These are phyloP conservation scores for Saxophila tyrrhenica DNA, from an alignment of 495 filamentous ascomycete species.

Conservation along the genomic window DNA sequence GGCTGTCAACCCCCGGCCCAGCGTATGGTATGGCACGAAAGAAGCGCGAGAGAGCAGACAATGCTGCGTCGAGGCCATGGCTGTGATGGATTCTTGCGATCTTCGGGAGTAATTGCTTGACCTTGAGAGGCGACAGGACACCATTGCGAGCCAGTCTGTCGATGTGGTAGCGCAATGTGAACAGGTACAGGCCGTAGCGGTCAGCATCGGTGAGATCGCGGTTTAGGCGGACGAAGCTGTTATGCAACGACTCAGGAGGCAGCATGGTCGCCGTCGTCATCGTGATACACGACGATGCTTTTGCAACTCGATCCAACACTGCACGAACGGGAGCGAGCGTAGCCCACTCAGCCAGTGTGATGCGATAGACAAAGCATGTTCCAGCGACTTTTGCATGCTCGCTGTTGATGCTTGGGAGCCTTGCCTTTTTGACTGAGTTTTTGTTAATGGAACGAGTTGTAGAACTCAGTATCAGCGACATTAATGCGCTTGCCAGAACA, in stretches of 20 bases:
- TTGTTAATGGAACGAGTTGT: not conserved
- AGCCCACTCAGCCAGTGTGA: conserved; percentile 7
- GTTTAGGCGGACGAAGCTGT: conserved; percentile 18
- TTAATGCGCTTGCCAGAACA: not conserved
- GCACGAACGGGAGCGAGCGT: not conserved
- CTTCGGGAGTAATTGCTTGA: conserved; percentile 31
- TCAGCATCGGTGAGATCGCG: conserved; percentile 10
- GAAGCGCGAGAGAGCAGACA: conserved; percentile 28
- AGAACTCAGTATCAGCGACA: not conserved
- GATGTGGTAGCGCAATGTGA: conserved; percentile 37
- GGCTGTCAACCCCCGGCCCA: conserved; percentile 36
- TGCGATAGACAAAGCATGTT: conserved; percentile 23
- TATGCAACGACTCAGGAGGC: conserved; percentile 4
- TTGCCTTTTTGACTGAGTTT: conserved; percentile 2
- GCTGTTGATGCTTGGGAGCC: conserved; percentile 17
- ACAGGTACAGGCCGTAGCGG: conserved; percentile 24
- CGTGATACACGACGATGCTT: conserved; percentile 17
- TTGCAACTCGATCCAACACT: conserved; percentile 13
- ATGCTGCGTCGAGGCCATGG: conserved; percentile 19
- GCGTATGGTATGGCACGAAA: conserved; percentile 39
- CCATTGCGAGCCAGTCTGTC: conserved; percentile 43
- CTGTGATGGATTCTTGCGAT: conserved; percentile 14
- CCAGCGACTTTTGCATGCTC: conserved; percentile 18
- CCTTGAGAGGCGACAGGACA: conserved; percentile 37
- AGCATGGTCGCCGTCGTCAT: conserved; percentile 13